Conservation (phyloP, 2,329 filamentous ascomycete species). For the Gyromitra esculenta region DNA sequence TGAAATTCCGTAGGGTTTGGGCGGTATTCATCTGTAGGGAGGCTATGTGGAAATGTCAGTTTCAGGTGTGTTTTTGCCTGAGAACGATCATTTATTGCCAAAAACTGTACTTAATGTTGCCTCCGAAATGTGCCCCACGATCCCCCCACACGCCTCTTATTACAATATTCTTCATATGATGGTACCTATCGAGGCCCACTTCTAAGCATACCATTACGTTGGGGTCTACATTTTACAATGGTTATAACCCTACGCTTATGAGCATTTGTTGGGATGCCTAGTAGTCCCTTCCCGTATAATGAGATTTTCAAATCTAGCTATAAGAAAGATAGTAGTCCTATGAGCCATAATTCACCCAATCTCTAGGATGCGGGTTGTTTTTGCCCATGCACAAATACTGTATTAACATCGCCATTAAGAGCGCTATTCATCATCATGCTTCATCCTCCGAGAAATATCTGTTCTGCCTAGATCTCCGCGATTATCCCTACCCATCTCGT, state of each 20-base stretch:
- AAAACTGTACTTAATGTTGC: background rate
- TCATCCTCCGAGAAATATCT: conserved; percentile 5
- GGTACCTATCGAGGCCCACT: too few species aligned
- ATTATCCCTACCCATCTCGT: conserved; percentile 53
- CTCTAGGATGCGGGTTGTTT: background rate
- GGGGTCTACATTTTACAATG: too few species aligned
- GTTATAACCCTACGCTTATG: too few species aligned
- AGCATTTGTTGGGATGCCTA: too few species aligned
- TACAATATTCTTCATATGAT: too few species aligned
- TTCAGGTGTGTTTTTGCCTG: background rate
- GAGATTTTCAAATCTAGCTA: too few species aligned
- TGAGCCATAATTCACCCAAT: background rate
- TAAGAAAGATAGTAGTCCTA: background rate
- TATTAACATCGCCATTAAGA: background rate
- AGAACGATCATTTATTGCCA: too few species aligned
- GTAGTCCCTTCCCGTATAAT: too few species aligned
- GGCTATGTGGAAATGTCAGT: background rate
- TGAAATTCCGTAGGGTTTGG: background rate
- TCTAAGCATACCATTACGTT: too few species aligned
- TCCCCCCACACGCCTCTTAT: too few species aligned
- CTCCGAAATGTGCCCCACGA: too few species aligned
- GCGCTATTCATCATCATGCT: conserved; percentile 1
- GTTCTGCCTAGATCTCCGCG: conserved; percentile 56
- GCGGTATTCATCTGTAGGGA: background rate
- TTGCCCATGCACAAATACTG: background rate